Evolutionary conservation across 2,329 filamentous ascomycete species (phyloP), one percentile per base, ranked within the genome.

Genomic region (Exutisphaerella laricina): DNA sequence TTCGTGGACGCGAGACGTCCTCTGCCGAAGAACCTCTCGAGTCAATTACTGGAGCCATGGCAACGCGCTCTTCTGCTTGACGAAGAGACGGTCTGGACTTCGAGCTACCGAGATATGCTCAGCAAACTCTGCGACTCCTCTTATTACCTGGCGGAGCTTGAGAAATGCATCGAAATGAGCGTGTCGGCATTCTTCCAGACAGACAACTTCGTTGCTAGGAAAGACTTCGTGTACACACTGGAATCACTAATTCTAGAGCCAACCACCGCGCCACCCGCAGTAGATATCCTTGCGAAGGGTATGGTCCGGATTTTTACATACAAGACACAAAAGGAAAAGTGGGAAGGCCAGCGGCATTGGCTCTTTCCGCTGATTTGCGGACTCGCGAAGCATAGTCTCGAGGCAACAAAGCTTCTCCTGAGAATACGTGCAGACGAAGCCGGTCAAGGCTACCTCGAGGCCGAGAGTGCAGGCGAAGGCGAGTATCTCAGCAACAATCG

Each of bases 261-360:
- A 8, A 36, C 21, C 16, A 48, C 46, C 9, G 39, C 48, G 4
- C 37, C 34, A 3, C 35, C 50, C n/a, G 44, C 42, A 5, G 33
- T 49, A 6, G 50, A 53, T 16, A 34, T 51, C 5, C 48, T 55
- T 4, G 38, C 52, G 6, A 51, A 45, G 34, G 52, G 52, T 13
- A 43, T 55, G 14, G 43, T 53, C 25, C 39, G 37, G 17, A 51
- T 55, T 10, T 55, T 55, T 23, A 51, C 43, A 17, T 41, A 55
- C 39, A 55, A 55, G 32, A 53, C 46, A 22, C 48, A 51, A 25
- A 55, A 55, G 37, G 48, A 49, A 34, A 55, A 55, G 25, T 55
- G 52, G 52, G 52, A 48, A 28, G 41, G 35, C 5, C 49, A 55
- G 41, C 39, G 52, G n/a, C 51, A 55, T 22, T 51, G 52, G 52